Evolutionary conservation across 1,139 yeast species (phyloP), one percentile per base, ranked within the genome.

Genomic region (Blastobotrys ciferrii): DNA sequence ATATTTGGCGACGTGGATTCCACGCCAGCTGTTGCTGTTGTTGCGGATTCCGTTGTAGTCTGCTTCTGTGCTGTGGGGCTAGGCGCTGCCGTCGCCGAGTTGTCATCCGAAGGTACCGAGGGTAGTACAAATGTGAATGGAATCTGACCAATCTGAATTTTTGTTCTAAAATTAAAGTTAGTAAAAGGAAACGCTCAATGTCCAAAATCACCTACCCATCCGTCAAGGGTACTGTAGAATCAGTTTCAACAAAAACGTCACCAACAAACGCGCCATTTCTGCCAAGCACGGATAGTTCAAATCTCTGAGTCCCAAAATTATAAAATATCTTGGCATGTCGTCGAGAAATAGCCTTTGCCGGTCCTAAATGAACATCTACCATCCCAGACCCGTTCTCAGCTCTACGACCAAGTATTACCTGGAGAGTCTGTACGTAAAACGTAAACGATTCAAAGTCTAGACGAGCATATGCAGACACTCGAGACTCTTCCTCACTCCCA

Each of bases 221-320:
- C 12, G 73, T 73, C 49, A 92, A 72, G 1, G 96, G 95, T 3
- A 89, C 88, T 0, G 98, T 91, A 40, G 87, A 82, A 9, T 96
- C 97, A 53, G 86, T 81, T 62, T 87, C 96, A 11, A 91, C 84
- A 65, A 89, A 92, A 30, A 74, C 73, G 58, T 89, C 96, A 66
- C 91, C 92, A 2, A 92, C 95, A 72, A 91, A 92, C 0, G 97
- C 97, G 31, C 98, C 98, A 64, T 92, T 92, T 59, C 95, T 77
- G 18, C 98, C 98, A 58, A 89, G 73, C 2, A 92, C 89, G 9
- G 95, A 84, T 38, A 92, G 69, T 68, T 91, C 98, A 63, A 91
- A 92, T 57, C 95, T 70, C 63, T 89, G 97, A 4, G 95, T 87
- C 4, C 96, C 97, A 68, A 92, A 92, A 64, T 92, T 91, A 70